Evolutionary conservation across 345 rosid genomes (phyloP).

Genomic region (Bruguiera gymnorhiza): DNA sequence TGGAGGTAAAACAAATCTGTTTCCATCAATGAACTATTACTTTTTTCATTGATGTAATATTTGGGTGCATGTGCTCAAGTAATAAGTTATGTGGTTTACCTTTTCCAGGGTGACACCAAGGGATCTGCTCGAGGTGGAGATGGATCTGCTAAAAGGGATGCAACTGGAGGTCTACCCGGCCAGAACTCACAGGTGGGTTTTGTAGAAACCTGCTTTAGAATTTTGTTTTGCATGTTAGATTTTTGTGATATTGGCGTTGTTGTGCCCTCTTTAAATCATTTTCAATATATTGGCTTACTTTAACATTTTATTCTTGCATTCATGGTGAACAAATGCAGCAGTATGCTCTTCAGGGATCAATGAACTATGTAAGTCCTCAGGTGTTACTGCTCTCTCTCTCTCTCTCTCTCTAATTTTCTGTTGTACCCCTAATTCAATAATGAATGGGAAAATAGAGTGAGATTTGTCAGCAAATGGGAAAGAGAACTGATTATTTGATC

Average conservation of each 20-base stretch:
- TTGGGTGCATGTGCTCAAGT: neutral
- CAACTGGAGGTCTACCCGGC: constrained; percentile 41
- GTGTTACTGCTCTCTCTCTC: constrained; percentile 28
- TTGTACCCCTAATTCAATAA: too few relatives aligned
- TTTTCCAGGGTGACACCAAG: constrained; percentile 61
- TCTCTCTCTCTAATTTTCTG: constrained; percentile 3
- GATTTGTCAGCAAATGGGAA: neutral
- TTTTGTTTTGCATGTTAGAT: neutral
- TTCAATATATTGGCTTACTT: constrained; percentile 8
- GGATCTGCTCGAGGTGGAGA: constrained; percentile 70
- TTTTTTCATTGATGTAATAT: neutral
- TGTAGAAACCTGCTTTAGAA: constrained; percentile 1
- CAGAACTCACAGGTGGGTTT: constrained; percentile 51
- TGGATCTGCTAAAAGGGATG: constrained; percentile 52
- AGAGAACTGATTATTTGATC: too few relatives aligned
- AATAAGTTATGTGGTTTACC: constrained; percentile 8
- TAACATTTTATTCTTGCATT: constrained; percentile 11
- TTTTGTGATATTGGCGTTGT: neutral
- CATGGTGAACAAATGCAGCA: constrained; percentile 23
- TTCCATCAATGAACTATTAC: neutral
- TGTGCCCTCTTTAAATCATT: neutral
- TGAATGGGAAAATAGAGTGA: neutral
- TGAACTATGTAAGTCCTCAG: constrained; percentile 45
- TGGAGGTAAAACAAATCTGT: constrained; percentile 57
- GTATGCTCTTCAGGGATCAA: constrained; percentile 43